A percentile compares a stretch with the other conserved stretches of the same genome.
Conservation (phyloP, 305 asterid species). For the Fraxinus baroniana region DNA sequence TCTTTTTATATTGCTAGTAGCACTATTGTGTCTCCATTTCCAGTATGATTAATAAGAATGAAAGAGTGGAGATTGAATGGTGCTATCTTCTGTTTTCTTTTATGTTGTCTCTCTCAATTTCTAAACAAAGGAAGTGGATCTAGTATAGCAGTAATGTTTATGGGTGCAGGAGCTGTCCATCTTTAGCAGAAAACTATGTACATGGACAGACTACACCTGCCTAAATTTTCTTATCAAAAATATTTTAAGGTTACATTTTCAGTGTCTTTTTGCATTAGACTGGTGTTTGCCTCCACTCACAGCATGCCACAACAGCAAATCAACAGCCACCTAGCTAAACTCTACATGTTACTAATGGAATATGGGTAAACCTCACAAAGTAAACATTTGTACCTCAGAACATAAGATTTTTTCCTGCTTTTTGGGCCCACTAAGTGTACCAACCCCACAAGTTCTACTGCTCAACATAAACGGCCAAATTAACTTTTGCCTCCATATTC, state of each 20-base stretch:
- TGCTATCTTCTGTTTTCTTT: slow-evolving; percentile 26
- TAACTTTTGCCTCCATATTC: background rate
- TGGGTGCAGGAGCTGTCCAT: slow-evolving; percentile 16
- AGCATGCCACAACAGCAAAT: slow-evolving; percentile 15
- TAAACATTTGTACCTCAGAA: background rate
- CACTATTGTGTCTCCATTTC: slow-evolving; percentile 52
- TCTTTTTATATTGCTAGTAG: slow-evolving; percentile 25
- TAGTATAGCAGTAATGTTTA: background rate
- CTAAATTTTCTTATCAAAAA: slow-evolving; percentile 19
- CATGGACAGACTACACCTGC: slow-evolving; percentile 16
- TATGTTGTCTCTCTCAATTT: slow-evolving; percentile 18
- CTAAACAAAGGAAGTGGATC: slow-evolving; percentile 23
- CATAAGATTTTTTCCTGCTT: slow-evolving; percentile 7
- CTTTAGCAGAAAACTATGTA: slow-evolving; percentile 39
- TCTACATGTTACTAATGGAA: slow-evolving; percentile 19
- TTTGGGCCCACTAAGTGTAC: slow-evolving; percentile 31
- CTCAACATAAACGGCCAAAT: background rate
- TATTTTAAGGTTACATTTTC: slow-evolving; percentile 11
- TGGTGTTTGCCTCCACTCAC: slow-evolving; percentile 20
- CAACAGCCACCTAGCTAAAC: background rate
- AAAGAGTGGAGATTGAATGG: slow-evolving; percentile 38
- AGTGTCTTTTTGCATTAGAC: background rate
- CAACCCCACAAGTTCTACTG: background rate
- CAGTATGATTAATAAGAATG: background rate
- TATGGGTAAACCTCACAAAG: background rate